A percentile compares a stretch with the other conserved stretches of the same genome.
These are phyloP conservation scores for Colletotrichum filicis DNA, from an alignment of 2,329 filamentous ascomycete genomes.

Conservation along the genomic window DNA sequence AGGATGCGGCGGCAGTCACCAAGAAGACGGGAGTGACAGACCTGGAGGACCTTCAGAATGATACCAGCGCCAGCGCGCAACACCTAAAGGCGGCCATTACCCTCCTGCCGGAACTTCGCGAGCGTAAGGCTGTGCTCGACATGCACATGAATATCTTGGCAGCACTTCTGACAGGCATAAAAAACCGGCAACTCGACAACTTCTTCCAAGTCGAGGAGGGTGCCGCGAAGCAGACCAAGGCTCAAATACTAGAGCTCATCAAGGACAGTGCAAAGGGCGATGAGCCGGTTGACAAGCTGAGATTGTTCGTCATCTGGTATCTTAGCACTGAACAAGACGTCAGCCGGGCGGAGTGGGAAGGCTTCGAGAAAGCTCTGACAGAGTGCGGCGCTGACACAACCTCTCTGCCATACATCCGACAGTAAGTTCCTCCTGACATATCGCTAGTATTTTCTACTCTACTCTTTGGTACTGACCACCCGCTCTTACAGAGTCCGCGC, in stretches of 20 bases:
- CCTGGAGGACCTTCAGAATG: constrained; percentile 91
- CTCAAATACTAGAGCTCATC: constrained; percentile 88
- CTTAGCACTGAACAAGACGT: constrained; percentile 93
- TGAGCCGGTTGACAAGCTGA: constrained; percentile 87
- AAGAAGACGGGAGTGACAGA: constrained; percentile 94
- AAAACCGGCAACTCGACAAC: constrained; percentile 93
- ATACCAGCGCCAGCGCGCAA: constrained; percentile 88
- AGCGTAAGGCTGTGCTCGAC: constrained; percentile 91
- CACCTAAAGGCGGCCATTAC: constrained; percentile 97
- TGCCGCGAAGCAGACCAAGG: constrained; percentile 89
- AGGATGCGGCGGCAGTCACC: constrained; percentile 93
- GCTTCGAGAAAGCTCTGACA: constrained; percentile 86
- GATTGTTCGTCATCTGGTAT: constrained; percentile 97
- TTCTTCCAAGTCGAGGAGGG: constrained; percentile 96
- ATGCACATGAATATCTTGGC: constrained; percentile 98
- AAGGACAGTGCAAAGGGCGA: constrained; percentile 85
- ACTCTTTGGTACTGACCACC: constrained; percentile 38
- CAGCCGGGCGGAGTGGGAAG: constrained; percentile 81
- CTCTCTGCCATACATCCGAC: constrained; percentile 86
- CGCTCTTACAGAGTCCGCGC: constrained; percentile 75
- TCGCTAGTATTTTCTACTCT: too few species aligned
- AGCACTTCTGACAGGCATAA: constrained; percentile 71
- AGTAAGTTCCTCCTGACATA: constrained; percentile 61
- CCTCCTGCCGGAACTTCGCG: constrained; percentile 87
- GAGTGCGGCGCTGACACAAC: constrained; percentile 80